A percentile compares a stretch with the other conserved stretches of the same genome.
Conservation (phyloP, 192 early-diverging fungal genomes). For the Coemansia sp. region DNA sequence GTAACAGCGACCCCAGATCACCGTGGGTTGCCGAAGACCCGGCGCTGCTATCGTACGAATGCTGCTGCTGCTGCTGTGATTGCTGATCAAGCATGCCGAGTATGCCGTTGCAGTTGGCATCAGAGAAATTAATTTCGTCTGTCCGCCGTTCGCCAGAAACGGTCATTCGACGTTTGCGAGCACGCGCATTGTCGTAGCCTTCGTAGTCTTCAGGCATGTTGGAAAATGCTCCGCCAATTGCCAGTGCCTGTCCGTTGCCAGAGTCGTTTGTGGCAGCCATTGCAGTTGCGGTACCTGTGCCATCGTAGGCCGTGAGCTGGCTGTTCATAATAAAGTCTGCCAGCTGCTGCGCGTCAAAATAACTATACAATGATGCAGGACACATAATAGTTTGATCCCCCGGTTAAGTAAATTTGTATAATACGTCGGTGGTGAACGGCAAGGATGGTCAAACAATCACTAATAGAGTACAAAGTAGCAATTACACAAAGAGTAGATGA, state of each 20-base stretch:
- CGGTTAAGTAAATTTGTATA: neutral
- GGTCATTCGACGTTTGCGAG: constrained; percentile 50
- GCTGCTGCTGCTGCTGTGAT: constrained; percentile 3
- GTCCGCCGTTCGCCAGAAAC: constrained; percentile 42
- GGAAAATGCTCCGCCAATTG: constrained; percentile 21
- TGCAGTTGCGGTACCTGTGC: constrained; percentile 20
- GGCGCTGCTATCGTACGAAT: neutral
- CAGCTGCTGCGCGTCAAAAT: constrained; percentile 53
- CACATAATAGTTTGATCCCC: constrained; percentile 20
- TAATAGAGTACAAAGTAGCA: constrained; percentile 17
- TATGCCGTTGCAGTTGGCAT: constrained; percentile 29
- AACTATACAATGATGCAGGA: constrained; percentile 49
- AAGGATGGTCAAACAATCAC: constrained; percentile 6
- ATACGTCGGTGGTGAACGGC: constrained; percentile 1
- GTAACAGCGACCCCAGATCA: constrained; percentile 7
- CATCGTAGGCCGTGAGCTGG: constrained; percentile 47
- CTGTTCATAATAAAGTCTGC: constrained; percentile 54
- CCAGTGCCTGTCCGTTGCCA: constrained; percentile 22
- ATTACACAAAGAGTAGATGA: constrained; percentile 1
- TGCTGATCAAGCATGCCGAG: constrained; percentile 42
- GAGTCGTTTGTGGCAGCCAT: constrained; percentile 24
- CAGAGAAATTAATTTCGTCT: constrained; percentile 24
- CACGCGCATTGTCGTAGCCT: constrained; percentile 46
- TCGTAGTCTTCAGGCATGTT: constrained; percentile 42
- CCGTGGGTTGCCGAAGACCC: constrained; percentile 3